Percentiles rank a stretch among this genome's conserved stretches.
phyloP scores from a whole-genome alignment of 805 yeast species.

The Saccharomyces cerevisiae region DNA sequence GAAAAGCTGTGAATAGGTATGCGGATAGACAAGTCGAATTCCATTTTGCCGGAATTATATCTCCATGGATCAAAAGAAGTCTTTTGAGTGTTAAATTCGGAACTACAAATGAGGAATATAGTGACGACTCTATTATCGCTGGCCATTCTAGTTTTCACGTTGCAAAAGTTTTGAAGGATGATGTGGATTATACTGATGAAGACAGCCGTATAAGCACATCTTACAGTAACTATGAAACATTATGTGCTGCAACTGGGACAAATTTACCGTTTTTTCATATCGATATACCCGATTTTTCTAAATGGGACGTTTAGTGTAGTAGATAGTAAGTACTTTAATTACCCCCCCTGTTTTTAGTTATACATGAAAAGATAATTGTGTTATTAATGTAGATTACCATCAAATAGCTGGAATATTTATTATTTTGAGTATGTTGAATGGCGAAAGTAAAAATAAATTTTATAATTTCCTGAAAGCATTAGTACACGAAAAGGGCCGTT shows the following conservation, averaged over 20 bases:
- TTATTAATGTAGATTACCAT: too few species aligned
- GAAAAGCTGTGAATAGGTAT: slow-evolving; percentile 61
- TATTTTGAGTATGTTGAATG: too few species aligned
- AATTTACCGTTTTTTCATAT: slow-evolving; percentile 31
- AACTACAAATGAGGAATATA: slow-evolving; percentile 35
- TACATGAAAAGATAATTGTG: too few species aligned
- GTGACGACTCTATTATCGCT: slow-evolving; percentile 27
- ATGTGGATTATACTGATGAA: neutral
- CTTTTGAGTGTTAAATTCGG: slow-evolving; percentile 75
- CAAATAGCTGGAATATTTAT: too few species aligned
- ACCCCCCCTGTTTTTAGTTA: too few species aligned
- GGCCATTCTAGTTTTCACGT: slow-evolving; percentile 30
- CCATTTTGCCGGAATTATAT: slow-evolving; percentile 78
- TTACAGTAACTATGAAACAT: slow-evolving; percentile 9
- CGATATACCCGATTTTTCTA: slow-evolving; percentile 29
- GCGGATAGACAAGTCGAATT: slow-evolving; percentile 83
- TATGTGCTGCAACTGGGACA: slow-evolving; percentile 26
- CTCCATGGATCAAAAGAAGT: slow-evolving; percentile 81
- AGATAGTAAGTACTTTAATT: neutral
- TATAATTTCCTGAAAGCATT: too few species aligned
- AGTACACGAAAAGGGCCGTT: too few species aligned
- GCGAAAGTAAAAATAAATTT: too few species aligned
- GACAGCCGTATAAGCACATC: neutral
- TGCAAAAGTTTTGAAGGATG: slow-evolving; percentile 14
- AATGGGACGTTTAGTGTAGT: slow-evolving; percentile 21